Conservation (phyloP, 257 asterid species). For the Salvia miltiorrhiza region DNA sequence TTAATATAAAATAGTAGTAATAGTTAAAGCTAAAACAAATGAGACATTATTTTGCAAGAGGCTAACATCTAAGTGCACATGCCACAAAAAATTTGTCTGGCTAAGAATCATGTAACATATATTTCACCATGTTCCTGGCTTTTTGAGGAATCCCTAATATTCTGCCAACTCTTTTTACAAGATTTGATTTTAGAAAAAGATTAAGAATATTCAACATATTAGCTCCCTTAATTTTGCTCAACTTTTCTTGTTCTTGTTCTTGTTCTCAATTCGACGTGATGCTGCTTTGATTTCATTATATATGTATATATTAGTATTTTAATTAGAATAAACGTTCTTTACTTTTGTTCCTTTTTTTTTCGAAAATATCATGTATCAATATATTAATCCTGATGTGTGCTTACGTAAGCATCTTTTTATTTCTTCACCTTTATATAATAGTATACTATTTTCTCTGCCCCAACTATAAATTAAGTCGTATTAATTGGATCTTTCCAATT, state of each 20-base stretch:
- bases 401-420: too few relatives aligned
- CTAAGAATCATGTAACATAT: background rate
- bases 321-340: background rate
- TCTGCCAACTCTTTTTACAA: background rate
- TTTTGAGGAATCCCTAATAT: background rate
- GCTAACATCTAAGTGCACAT: background rate
- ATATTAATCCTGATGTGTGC: too few relatives aligned
- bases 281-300: too few relatives aligned
- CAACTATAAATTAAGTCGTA: too few relatives aligned
- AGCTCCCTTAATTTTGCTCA: background rate
- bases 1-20: background rate
- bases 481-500: too few relatives aligned
- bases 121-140: background rate
- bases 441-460: too few relatives aligned
- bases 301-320: too few relatives aligned
- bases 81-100: background rate
- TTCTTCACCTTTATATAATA: too few relatives aligned
- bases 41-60: background rate
- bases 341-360: background rate
- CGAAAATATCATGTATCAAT: too few relatives aligned
- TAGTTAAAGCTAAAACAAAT: background rate
- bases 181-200: background rate
- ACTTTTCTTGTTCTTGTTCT: too few relatives aligned
- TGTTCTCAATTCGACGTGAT: too few relatives aligned
- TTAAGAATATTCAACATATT: conserved; percentile 5